A percentile compares a stretch with the other conserved stretches of the same genome.
phyloP scores from a whole-genome alignment of 2,329 filamentous ascomycete species.

The Bipolaris victoriae region DNA sequence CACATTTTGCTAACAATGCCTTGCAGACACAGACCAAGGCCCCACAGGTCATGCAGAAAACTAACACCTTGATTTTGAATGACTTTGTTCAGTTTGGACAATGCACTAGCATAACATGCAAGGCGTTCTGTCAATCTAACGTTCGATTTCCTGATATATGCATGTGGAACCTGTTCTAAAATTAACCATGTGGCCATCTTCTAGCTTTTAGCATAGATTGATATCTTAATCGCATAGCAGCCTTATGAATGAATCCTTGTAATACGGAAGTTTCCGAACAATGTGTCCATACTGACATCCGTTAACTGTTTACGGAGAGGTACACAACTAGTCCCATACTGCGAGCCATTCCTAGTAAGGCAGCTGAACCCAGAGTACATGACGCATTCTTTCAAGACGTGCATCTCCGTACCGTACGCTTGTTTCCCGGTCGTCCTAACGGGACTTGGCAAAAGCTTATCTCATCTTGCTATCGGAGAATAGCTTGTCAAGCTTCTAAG shows the following conservation, averaged over 20 bases:
- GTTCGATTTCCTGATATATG: background rate
- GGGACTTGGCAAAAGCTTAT: background rate
- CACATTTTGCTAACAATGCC: conserved; percentile 14
- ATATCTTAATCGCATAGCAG: background rate
- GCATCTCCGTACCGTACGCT: background rate
- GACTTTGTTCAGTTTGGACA: background rate
- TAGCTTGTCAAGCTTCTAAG: background rate
- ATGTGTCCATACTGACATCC: background rate
- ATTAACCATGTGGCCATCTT: no score
- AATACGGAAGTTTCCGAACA: no score
- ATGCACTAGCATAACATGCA: conserved; percentile 4
- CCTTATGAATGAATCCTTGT: background rate
- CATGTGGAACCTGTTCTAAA: background rate
- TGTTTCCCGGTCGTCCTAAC: background rate
- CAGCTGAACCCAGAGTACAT: no score
- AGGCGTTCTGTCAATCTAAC: conserved; percentile 7
- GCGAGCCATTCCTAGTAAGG: background rate
- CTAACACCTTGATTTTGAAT: background rate
- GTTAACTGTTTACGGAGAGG: background rate
- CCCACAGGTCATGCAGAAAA: conserved; percentile 30
- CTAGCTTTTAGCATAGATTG: background rate
- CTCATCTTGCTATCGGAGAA: background rate
- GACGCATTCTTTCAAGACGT: background rate
- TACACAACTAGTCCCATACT: background rate
- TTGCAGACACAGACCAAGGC: conserved; percentile 32